Evolutionary conservation across 2,329 filamentous ascomycete genomes (phyloP), one percentile per base, ranked within the genome.

Genomic region (Colletotrichum lindemuthianum): DNA sequence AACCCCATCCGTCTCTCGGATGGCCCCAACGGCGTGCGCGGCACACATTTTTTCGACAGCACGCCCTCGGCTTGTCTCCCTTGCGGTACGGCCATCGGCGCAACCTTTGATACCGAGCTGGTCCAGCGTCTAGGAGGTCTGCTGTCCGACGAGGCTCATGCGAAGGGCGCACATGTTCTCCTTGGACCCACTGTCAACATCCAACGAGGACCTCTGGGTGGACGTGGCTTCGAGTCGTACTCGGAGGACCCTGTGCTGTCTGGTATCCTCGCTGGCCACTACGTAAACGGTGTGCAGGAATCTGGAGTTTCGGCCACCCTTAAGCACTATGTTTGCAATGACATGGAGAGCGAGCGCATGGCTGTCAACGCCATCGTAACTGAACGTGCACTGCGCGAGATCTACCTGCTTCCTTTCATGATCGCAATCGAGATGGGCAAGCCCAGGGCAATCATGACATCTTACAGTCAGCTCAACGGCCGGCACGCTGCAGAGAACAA

Each of bases 11-110:
- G 68, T 36, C 56, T 65, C 13, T 69, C 68, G 10, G 69, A 71
- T 37, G 69, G 69, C 41, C 69, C 68, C 59, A 70, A 70, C 53
- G 69, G 69, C 15, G 85, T 90, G 40, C 82, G 89, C 68, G 89
- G 89, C 56, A 87, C 85, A 45, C 86, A 85, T 69, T 91, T 90
- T 80, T 91, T 91, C 76, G 86, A 88, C 69, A 87, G 88, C 59
- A 77, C 82, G 40, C 81, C 80, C 24, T 83, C 86, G 1, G 86
- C 86, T 13, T 88, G 86, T 70, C 83, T 89, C 66, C 86, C 86
- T 8, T 88, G 85, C 66, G 85, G 84, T 16, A 86, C 85, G 0
- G 82, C 79, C 6, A 78, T 88, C 6, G 86, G 83, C 36, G 79
- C 86, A 4, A 88, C 86, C 33, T 89, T 84, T 72, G 86, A 89